Base-by-base conservation (phyloP, 2,329 filamentous ascomycete species). In the Ceratocystis smalleyi region DNA sequence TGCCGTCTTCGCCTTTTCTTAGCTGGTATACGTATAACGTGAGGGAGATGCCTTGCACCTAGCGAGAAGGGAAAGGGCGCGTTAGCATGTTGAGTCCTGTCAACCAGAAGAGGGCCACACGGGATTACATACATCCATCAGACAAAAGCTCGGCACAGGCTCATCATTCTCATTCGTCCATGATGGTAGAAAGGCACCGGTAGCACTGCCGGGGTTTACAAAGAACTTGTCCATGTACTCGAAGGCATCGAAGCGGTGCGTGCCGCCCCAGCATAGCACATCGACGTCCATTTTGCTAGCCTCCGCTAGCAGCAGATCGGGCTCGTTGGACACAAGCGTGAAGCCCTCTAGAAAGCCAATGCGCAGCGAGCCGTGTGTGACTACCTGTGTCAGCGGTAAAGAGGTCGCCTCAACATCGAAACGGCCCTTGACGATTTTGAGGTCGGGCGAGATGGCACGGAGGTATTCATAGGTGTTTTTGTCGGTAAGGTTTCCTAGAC, bases 1-100 rank as follows among this genome's bases (percentile, higher is more conserved):
- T 82, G 17, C 88, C 88, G 69, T 88, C 85, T 65, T 82, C 84
- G 70, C 90, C 87, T 72, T 87, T 90, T 73, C 86, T 83, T 71
- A 91, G 75, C 73, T 91, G 88, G 73, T 97, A 97, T 63, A 97
- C 92, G 74, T 97, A 97, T 61, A 97, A 80, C 66, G 95, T 95
- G 69, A 97, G 81, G 17, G 95, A 95, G 73, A 96, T 95, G 40
- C 92, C 92, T 82, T 97, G 92, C 43, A 95, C 89, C 90, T 95
- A 54, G 30, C n/a, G 17, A 5, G 22, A 6, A 40, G 3, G 35
- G 35, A 40, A 40, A 15, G 35, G 35, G 35, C 10, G 24, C 32
- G 32, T 65, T 60, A 63, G 43, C 45, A 47, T 17, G 2, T 27
- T n/a, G n/a, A 30, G 40, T 49, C 15, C 19, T 24, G 24, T 51